Percentiles rank a stretch among this genome's conserved stretches.
These are phyloP conservation scores for Camelina neglecta DNA, from an alignment of 345 rosid genomes.

Conservation along the genomic window DNA sequence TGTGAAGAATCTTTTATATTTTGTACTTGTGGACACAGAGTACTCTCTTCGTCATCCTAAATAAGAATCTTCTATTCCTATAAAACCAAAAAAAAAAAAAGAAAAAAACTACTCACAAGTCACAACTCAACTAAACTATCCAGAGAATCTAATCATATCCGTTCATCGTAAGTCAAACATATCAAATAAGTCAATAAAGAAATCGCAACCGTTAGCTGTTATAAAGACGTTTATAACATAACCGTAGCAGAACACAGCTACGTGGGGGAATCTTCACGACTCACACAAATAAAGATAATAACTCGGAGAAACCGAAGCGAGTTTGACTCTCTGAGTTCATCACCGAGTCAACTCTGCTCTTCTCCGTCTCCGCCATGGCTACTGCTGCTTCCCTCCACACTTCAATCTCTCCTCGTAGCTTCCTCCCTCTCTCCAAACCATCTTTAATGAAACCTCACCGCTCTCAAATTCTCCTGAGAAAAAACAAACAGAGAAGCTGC, in stretches of 20 bases:
- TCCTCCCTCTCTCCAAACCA: constrained; percentile 59
- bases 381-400: constrained; percentile 61
- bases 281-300: constrained; percentile 31
- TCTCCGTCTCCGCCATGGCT: constrained; percentile 70
- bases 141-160: constrained; percentile 20
- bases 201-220: constrained; percentile 13
- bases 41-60: constrained; percentile 13
- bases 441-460: constrained; percentile 46
- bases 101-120: neutral
- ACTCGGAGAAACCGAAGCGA: constrained; percentile 50
- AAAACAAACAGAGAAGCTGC: constrained; percentile 50
- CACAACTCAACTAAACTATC: neutral
- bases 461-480: constrained; percentile 46
- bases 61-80: constrained; percentile 10
- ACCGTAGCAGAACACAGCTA: constrained; percentile 18
- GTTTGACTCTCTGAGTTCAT: constrained; percentile 21
- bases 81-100: neutral
- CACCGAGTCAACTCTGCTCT: constrained; percentile 48
- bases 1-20: constrained; percentile 8
- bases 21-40: constrained; percentile 38
- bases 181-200: neutral
- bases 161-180: constrained; percentile 23
- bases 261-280: constrained; percentile 25
- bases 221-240: neutral
- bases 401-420: constrained; percentile 57